Evolutionary conservation across 345 rosid genomes (phyloP), one percentile per base, ranked within the genome.

Genomic region (Viola odorata): DNA sequence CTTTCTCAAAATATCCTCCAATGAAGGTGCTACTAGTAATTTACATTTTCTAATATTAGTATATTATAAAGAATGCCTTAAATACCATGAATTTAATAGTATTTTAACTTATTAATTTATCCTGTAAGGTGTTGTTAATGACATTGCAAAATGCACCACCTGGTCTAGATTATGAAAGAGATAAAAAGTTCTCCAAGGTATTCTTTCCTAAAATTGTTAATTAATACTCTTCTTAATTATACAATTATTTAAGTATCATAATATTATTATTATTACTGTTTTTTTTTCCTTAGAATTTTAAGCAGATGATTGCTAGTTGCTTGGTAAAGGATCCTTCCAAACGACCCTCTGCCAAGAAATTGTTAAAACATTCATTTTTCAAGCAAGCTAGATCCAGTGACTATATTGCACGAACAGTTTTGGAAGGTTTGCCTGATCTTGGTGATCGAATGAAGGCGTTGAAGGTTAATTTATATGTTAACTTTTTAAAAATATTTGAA

Each of bases 81-180:
- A 23, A 23, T 23, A 23, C 32, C 53, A 39, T 44, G 53, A 41
- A 5, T 51, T 45, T 23, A 47, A 59, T 58, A 57, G 37, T 63
- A 41, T 6, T 71, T 79, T 82, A 61, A 79, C 37, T 59, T 37
- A 23, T 23, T 62, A 45, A 23, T 47, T 45, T 12, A 44, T 69
- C 49, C 69, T 74, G 41, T 23, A 75, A 94, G 99, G 99, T 94
- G 72, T 80, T 94, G 71, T 95, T 94, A 58, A 94, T 94, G 99
- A 94, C 99, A 57, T 80, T 92, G 90, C 98, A 92, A 88, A 89
- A 88, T 78, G 98, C 98, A 65, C 98, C 98, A 12, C 99, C 99
- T 37, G 85, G 97, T 58, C 84, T 94, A 66, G 97, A 94, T 77
- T 94, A 90, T 49, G 99, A 94, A 78, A 83, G 97, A 73, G 99